Percentiles rank a stretch among this genome's conserved stretches.
phyloP scores from a whole-genome alignment of 192 early-diverging fungal genomes.

The Ambispora gerdemannii region DNA sequence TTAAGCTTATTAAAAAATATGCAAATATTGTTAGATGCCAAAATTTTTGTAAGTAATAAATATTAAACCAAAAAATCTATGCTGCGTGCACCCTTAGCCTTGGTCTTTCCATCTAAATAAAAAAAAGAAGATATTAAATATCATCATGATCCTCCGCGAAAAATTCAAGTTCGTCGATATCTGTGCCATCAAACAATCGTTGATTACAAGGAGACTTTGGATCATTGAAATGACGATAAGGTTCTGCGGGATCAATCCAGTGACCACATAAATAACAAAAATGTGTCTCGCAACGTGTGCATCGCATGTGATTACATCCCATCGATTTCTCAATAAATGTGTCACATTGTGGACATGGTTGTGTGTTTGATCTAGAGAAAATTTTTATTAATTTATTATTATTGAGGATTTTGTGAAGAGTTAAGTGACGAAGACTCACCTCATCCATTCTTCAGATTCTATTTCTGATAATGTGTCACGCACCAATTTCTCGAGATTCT shows the following conservation, averaged over 20 bases:
- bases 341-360: slow-evolving; percentile 33
- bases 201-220: slow-evolving; percentile 24
- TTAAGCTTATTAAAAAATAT: too few species aligned
- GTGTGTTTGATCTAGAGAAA: slow-evolving; percentile 33
- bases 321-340: slow-evolving; percentile 31
- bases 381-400: too few species aligned
- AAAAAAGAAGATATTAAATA: background rate
- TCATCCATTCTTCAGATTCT: slow-evolving; percentile 32
- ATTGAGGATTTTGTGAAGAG: too few species aligned
- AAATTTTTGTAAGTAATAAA: too few species aligned
- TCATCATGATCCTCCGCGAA: slow-evolving; percentile 18
- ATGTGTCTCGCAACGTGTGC: slow-evolving; percentile 34
- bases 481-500: slow-evolving; percentile 33
- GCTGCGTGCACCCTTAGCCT: too few species aligned
- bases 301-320: slow-evolving; percentile 41
- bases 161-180: slow-evolving; percentile 23
- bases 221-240: slow-evolving; percentile 33
- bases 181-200: slow-evolving; percentile 32
- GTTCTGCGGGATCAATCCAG: background rate
- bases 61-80: too few species aligned
- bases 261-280: slow-evolving; percentile 42
- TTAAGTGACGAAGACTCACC: too few species aligned
- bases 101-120: too few species aligned
- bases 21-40: too few species aligned
- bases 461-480: slow-evolving; percentile 26